These are phyloP conservation scores for Pythium oligandrum DNA, from an alignment of 352 stramenopile species.

Conservation along the genomic window DNA sequence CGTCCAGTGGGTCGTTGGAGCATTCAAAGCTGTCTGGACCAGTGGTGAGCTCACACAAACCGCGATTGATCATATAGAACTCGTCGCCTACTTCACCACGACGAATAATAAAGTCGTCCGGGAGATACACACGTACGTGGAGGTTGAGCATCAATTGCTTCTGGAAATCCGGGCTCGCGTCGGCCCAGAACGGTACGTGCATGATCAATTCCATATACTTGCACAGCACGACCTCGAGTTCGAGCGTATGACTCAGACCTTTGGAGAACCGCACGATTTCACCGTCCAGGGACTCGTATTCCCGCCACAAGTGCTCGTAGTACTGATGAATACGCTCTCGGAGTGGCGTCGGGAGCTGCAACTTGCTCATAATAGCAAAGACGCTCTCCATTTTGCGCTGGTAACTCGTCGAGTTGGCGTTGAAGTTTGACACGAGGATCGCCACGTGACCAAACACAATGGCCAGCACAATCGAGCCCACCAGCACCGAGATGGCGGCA, in stretches of 20 bases:
- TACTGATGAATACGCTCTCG: constrained; percentile 61
- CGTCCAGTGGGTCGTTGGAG: constrained; percentile 4
- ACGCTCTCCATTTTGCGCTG: constrained; percentile 64
- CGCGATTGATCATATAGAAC: constrained; percentile 71
- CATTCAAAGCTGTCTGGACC: constrained; percentile 27
- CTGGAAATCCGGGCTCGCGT: constrained; percentile 55
- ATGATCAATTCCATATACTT: constrained; percentile 72
- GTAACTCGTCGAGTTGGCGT: constrained; percentile 41
- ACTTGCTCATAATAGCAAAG: constrained; percentile 46
- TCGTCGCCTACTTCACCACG: constrained; percentile 50
- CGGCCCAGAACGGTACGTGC: constrained; percentile 49
- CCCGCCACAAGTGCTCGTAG: constrained; percentile 58
- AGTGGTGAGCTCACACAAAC: constrained; percentile 36
- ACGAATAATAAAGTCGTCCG: constrained; percentile 69
- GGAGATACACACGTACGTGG: constrained; percentile 58
- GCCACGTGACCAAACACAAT: constrained; percentile 61
- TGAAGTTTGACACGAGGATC: constrained; percentile 56
- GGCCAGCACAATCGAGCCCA: constrained; percentile 50
- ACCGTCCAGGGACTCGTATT: constrained; percentile 63
- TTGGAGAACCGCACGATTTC: constrained; percentile 49
- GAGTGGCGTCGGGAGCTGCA: constrained; percentile 35
- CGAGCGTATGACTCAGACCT: constrained; percentile 42
- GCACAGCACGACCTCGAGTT: constrained; percentile 58
- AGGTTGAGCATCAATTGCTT: constrained; percentile 56
- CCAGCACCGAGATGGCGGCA: constrained; percentile 29